Evolutionary conservation across 306 rosid genomes (phyloP), one percentile per base, ranked within the genome.

Genomic region (Elaeagnus macrophylla): DNA sequence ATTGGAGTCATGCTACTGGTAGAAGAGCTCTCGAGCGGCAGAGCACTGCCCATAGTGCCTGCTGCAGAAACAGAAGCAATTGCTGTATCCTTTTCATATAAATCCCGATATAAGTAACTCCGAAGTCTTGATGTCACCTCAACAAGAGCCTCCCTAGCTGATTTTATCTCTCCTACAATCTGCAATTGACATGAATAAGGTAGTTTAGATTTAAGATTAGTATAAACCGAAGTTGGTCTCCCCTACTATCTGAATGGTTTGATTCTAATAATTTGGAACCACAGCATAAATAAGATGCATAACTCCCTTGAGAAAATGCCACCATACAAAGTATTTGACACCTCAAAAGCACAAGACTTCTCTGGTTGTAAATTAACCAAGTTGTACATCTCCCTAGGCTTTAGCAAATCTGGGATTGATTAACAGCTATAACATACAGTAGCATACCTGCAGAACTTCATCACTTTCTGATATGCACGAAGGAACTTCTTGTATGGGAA

Each of bases 101-200:
- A 69, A 62, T 93, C 99, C 75, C 79, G 75, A 59, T 84, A 93
- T 57, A 87, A 38, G 61, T 73, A 76, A 84, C 75, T 82, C 71
- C 96, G 72, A 39, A 93, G 67, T 81, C 96, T 80, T 50, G 88
- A 87, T 14, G 99, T 93, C 79, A 93, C 74, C 80, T 93, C 99
- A 25, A 93, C 84, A 68, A 93, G 79, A 58, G 95, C 99, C 54
- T 84, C 78, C 63, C 99, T 79, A 37, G 99, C 96, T 35, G 82
- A 94, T 77, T 84, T 79, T 64, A 93, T 93, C 73, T 84, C 99
- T 46, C 95, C 99, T 19, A 87, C 76, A 64, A 93, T 93, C 99
- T 93, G 81, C 40, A 56, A 37, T 56, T 52, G 32, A 72, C 63
- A 71, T 44, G 56, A 38, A 59, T 15, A 7, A 0, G 18, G 13